These are phyloP conservation scores for Fusarium bulbicola DNA, from an alignment of 2,329 filamentous ascomycete genomes.

Conservation along the genomic window DNA sequence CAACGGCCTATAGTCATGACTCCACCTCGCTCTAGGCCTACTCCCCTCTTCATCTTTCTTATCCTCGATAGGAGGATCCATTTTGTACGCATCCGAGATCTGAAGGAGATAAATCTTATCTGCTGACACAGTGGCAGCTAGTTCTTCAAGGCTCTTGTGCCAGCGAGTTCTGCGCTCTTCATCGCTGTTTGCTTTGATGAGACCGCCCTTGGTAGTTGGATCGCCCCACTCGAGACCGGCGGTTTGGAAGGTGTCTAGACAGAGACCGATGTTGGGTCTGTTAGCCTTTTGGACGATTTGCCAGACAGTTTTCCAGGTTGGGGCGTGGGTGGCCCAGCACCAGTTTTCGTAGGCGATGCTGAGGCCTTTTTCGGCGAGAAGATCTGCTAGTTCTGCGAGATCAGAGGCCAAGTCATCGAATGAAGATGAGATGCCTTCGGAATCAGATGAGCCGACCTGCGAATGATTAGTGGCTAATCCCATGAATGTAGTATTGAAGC, in stretches of 20 bases:
- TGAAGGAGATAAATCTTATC: constrained; percentile 81
- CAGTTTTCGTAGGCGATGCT: constrained; percentile 82
- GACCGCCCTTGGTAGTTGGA: constrained; percentile 70
- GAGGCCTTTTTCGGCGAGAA: constrained; percentile 65
- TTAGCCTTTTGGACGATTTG: constrained; percentile 70
- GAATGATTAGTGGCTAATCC: too few species aligned
- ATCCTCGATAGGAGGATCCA: constrained; percentile 63
- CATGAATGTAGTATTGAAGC: too few species aligned
- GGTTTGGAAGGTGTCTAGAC: constrained; percentile 81
- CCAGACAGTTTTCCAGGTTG: constrained; percentile 76
- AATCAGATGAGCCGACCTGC: constrained; percentile 64
- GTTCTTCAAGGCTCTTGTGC: constrained; percentile 61
- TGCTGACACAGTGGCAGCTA: constrained; percentile 65
- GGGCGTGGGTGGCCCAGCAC: constrained; percentile 80
- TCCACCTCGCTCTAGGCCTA: constrained; percentile 73
- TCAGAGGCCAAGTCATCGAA: constrained; percentile 65
- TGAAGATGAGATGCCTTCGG: constrained; percentile 62
- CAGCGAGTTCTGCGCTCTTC: constrained; percentile 62
- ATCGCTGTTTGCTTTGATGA: constrained; percentile 56
- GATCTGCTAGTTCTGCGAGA: constrained; percentile 69
- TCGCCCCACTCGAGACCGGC: constrained; percentile 78
- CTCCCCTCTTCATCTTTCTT: constrained; percentile 59
- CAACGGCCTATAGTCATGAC: constrained; percentile 73
- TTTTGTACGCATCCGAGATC: constrained; percentile 77
- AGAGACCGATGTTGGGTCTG: constrained; percentile 74